Conservation (phyloP, 2,329 filamentous ascomycete species). For the Colletotrichum liriopes region DNA sequence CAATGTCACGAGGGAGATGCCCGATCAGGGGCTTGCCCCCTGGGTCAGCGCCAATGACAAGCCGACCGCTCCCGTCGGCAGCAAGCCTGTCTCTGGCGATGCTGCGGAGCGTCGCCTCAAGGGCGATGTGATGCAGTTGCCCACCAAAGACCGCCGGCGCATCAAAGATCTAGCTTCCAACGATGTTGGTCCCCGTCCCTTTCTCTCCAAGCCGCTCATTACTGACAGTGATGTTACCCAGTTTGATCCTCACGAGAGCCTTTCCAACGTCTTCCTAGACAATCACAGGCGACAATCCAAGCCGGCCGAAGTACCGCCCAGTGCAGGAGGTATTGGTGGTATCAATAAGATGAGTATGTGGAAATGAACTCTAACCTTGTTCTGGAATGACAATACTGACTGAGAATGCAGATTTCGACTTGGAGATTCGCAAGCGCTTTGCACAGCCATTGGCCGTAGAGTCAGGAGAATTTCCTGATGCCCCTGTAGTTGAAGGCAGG, state of each 20-base stretch:
- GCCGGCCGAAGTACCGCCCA: slow-evolving; percentile 75
- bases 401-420: slow-evolving; percentile 68
- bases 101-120: slow-evolving; percentile 77
- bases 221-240: slow-evolving; percentile 50
- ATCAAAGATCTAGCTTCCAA: slow-evolving; percentile 77
- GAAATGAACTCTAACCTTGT: not conserved
- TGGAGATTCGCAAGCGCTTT: slow-evolving; percentile 78
- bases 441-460: slow-evolving; percentile 76
- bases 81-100: slow-evolving; percentile 76
- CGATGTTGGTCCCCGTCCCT: slow-evolving; percentile 64
- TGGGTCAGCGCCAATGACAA: slow-evolving; percentile 83
- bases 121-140: slow-evolving; percentile 80
- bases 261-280: slow-evolving; percentile 68
- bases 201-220: not conserved
- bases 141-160: slow-evolving; percentile 75
- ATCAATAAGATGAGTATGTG: slow-evolving; percentile 85
- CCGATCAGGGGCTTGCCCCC: slow-evolving; percentile 76
- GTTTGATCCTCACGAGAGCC: slow-evolving; percentile 70
- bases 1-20: slow-evolving; percentile 79
- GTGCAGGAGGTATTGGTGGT: slow-evolving; percentile 70
- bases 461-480: slow-evolving; percentile 79
- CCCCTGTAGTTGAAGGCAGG: slow-evolving; percentile 73
- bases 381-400: not conserved
- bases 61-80: slow-evolving; percentile 68
- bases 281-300: slow-evolving; percentile 62